phyloP scores from a whole-genome alignment of 306 rosid genomes.

The Betula pendula region DNA sequence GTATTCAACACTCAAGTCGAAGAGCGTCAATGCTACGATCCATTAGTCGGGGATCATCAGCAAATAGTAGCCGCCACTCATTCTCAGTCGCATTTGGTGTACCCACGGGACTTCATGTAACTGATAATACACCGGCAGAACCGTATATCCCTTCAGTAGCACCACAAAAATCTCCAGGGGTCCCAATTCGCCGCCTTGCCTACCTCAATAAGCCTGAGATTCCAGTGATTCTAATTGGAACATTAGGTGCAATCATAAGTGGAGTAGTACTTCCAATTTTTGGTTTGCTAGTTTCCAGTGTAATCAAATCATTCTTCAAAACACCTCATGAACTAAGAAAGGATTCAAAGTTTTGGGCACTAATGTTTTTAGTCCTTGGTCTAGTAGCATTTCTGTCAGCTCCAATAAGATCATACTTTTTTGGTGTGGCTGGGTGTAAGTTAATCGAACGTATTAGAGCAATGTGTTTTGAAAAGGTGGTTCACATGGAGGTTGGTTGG shows the following conservation, averaged over 20 bases:
- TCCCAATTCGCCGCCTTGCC: conserved; percentile 76
- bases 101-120: conserved; percentile 49
- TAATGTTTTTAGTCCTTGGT: conserved; percentile 58
- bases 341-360: conserved; percentile 71
- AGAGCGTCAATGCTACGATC: conserved; percentile 61
- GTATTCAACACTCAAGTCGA: conserved; percentile 47
- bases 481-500: conserved; percentile 82
- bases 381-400: conserved; percentile 40
- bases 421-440: conserved; percentile 72
- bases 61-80: conserved; percentile 70
- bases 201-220: conserved; percentile 91
- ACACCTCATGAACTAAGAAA: conserved; percentile 55
- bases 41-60: conserved; percentile 66
- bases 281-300: conserved; percentile 57
- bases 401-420: conserved; percentile 61
- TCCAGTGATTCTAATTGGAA: conserved; percentile 62
- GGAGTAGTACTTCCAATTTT: conserved; percentile 69
- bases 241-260: conserved; percentile 49
- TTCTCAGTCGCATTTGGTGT: conserved; percentile 71
- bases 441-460: conserved; percentile 70
- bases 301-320: conserved; percentile 64
- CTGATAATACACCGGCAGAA: conserved; percentile 39
- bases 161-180: conserved; percentile 36
- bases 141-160: conserved; percentile 9
- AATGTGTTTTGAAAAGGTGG: conserved; percentile 70